Conservation (phyloP, 2,329 filamentous ascomycete species). For the Lomentospora prolificans region DNA sequence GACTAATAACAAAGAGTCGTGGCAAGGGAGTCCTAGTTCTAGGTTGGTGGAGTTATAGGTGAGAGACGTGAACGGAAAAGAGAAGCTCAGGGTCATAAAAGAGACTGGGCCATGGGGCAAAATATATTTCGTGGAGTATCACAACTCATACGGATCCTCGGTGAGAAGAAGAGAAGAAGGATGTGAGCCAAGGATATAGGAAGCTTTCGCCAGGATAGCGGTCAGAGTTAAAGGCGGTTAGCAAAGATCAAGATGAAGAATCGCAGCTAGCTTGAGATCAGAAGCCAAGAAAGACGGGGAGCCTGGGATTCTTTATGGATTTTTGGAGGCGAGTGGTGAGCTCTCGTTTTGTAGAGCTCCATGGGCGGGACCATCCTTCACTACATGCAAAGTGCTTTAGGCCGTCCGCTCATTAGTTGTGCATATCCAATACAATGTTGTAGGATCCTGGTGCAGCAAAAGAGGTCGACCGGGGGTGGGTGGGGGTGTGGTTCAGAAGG, state of each 20-base stretch:
- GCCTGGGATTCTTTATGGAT: neutral
- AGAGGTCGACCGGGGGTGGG: neutral
- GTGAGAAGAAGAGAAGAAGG: neutral
- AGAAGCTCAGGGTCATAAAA: neutral
- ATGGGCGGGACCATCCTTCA: neutral
- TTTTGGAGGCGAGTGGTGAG: neutral
- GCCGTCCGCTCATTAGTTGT: neutral
- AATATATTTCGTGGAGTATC: neutral
- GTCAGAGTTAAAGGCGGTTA: neutral
- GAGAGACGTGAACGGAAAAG: neutral
- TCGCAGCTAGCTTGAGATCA: neutral
- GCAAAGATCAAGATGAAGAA: neutral
- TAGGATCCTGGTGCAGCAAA: neutral
- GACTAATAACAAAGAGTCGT: too few species aligned
- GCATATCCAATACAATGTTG: neutral
- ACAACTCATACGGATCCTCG: neutral
- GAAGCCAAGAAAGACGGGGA: neutral
- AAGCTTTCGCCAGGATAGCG: neutral
- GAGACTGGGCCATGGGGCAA: neutral
- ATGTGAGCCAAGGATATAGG: neutral
- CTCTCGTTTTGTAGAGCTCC: neutral
- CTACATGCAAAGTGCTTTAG: too few species aligned
- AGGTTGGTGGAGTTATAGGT: too few species aligned
- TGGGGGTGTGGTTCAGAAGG: neutral
- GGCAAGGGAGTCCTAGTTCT: too few species aligned